Evolutionary conservation across 768 basidiomycete species (phyloP), one percentile per base, ranked within the genome.

Genomic region (Artomyces pyxidatus): DNA sequence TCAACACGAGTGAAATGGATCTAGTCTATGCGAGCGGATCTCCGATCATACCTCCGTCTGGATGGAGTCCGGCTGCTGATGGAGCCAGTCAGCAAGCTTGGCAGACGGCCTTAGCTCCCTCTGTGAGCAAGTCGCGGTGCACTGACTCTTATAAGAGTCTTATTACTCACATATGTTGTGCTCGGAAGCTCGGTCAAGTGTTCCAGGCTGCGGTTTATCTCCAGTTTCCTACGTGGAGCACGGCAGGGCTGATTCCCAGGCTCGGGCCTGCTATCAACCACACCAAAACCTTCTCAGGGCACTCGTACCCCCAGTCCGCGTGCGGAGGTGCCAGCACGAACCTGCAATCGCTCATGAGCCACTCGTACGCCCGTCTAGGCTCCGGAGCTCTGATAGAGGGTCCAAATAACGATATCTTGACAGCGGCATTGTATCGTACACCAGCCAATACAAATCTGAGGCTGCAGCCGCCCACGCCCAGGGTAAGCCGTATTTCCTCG

Each of bases 241-340:
- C 64, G 12, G 54, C 56, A 37, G 61, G 59, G 17, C 58, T 68
- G 11, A 60, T 67, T 3, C 57, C 67, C 5, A 46, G 58, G 47
- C 58, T 68, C 39, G 63, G 63, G 11, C 51, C 58, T 38, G 58
- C 59, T 32, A 28, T 64, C 35, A 55, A 43, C 30, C 51, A 59
- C 23, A 59, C 65, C 39, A 65, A 63, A 47, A 62, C 64, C 17
- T 62, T 68, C 38, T 68, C 66, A 4, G 56, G 63, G 17, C 66
- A 68, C 50, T 69, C 68, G 12, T 68, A 68, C 48, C 68, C 65
- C 23, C 68, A 67, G 53, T 66, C 66, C 14, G 67, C 68, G 10
- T 68, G 68, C 50, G 58, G 59, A 12, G 68, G 68, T 6, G 63
- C 69, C 9, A 60, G 58, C 47, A 69, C 68, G 21, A 59, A 68